Evolutionary conservation across 2,329 filamentous ascomycete genomes (phyloP), one percentile per base, ranked within the genome.

Genomic region (Catunica adiposa): DNA sequence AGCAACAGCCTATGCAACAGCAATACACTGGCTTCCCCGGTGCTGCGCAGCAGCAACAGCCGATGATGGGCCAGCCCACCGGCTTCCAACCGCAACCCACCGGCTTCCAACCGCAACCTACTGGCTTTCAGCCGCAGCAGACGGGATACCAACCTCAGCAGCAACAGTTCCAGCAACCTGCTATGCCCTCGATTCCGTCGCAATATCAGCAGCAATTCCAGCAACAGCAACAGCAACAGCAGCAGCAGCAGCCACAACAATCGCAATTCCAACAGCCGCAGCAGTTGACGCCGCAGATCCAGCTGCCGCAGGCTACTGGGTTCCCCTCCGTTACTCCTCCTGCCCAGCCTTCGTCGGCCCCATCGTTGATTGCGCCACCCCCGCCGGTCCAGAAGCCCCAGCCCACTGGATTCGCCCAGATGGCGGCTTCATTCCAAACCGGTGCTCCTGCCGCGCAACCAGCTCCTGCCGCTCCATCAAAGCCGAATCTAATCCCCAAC

Each of bases 401-500:
- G 65, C 67, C 79, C 15, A 84, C 80, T 1, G 80, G 80, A 23
- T 84, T 83, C 65, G 74, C 70, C 54, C 76, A 81, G 60, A 83
- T 83, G 78, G 77, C 80, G 8, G 79, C 80, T 37, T 83, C 79
- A 6, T 83, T 83, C 66, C 78, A 80, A 60, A 73, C 75, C 0
- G 83, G 79, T 6, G 83, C 83, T 66, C 78, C 80, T 60, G 73
- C 75, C 0, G 70, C 71, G 3, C 70, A 71, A 53, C 61, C 71
- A 42, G 70, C 73, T 56, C 64, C 76, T 69, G 71, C 60, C 6
- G 66, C 72, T 58, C 66, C 72, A 6, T 68, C 72, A 57, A 81
- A 79, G 63, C 67, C 73, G 11, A 82, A 78, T 62, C 92, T 85
- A 71, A 96, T 98, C 56, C 92, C 92, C 26, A 97, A 86, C 66